A percentile compares a stretch with the other conserved stretches of the same genome.
Evolutionary conservation across 164 flowering plant species (phyloP).

Genomic region (Piper betle): DNA sequence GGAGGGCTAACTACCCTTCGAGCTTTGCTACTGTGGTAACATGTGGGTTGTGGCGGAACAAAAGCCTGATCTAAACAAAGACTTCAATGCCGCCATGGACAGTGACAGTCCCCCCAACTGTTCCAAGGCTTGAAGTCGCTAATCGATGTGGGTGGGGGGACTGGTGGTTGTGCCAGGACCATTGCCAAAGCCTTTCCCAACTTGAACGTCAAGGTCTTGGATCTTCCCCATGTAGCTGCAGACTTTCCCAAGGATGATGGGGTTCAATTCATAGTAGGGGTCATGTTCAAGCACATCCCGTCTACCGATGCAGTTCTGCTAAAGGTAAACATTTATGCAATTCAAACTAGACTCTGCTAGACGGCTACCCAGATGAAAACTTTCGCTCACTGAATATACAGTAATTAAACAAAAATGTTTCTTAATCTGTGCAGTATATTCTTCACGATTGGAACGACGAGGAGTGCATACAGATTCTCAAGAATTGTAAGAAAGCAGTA

Average conservation of each 20-base stretch:
- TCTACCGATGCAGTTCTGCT: conserved; percentile 1
- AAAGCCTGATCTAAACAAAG: not conserved
- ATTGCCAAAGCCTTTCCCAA: too few species aligned
- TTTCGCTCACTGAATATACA: not conserved
- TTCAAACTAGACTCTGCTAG: too few species aligned
- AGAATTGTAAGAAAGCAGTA: conserved; percentile 7
- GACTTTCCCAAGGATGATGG: too few species aligned
- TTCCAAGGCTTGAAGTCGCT: conserved; percentile 1
- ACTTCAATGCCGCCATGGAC: conserved; percentile 5
- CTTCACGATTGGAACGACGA: conserved; percentile 7
- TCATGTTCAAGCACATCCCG: conserved; percentile 1
- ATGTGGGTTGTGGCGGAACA: not conserved
- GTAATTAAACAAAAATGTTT: not conserved
- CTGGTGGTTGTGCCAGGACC: not conserved
- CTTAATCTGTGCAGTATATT: not conserved
- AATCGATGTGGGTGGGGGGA: conserved; percentile 7
- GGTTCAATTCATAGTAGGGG: too few species aligned
- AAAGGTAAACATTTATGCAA: not conserved
- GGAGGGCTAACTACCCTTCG: conserved; percentile 9
- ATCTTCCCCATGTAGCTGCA: too few species aligned
- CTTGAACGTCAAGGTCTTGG: too few species aligned
- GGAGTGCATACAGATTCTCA: conserved; percentile 6
- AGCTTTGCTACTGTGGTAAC: conserved; percentile 21
- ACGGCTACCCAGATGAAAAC: too few species aligned
- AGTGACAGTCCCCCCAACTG: not conserved